A percentile compares a stretch with the other conserved stretches of the same genome.
phyloP scores from a whole-genome alignment of 805 yeast species.

The Metschnikowia peoriensis region DNA sequence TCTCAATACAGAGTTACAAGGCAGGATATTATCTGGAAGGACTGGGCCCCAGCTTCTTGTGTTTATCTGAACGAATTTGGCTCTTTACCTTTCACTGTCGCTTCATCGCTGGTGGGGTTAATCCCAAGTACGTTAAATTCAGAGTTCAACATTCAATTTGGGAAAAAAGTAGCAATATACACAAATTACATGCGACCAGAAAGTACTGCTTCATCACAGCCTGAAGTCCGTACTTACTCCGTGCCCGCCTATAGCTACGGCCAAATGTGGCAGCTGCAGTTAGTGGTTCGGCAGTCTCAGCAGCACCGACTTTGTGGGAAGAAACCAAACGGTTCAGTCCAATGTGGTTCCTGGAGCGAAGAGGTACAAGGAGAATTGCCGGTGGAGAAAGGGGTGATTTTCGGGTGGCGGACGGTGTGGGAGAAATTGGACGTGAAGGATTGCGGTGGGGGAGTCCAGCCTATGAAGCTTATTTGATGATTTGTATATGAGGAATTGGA shows the following conservation, averaged over 20 bases:
- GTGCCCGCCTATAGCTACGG: conserved; percentile 2
- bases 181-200: background rate
- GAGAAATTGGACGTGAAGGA: background rate
- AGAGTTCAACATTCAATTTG: background rate
- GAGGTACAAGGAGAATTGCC: background rate
- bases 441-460: background rate
- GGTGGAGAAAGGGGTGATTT: background rate
- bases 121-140: background rate
- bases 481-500: too few relatives aligned
- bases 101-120: background rate
- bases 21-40: background rate
- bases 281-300: conserved; percentile 3
- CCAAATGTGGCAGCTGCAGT: conserved; percentile 2
- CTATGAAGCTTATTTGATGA: background rate
- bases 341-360: background rate
- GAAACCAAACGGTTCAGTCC: background rate
- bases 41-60: conserved; percentile 1
- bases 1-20: background rate
- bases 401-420: background rate
- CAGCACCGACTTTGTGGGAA: background rate
- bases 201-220: background rate
- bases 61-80: conserved; percentile 2
- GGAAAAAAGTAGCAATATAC: background rate
- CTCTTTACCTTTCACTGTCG: background rate
- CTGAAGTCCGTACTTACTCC: background rate